These are phyloP conservation scores for Volutella citrinella DNA, from an alignment of 2,329 filamentous ascomycete species.

Conservation along the genomic window DNA sequence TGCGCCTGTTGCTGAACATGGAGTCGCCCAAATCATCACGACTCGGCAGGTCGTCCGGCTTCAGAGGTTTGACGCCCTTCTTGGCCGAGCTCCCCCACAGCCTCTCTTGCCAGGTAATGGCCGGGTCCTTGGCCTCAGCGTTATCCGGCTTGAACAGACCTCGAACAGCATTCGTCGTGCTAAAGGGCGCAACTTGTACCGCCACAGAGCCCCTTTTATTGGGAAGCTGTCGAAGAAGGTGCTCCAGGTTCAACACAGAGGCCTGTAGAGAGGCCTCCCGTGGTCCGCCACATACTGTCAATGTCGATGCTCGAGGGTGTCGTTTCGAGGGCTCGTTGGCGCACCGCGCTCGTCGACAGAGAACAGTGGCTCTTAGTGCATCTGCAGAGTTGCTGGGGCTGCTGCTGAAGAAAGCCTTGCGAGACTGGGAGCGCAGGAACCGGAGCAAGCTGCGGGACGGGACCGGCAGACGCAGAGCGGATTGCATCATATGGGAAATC, in stretches of 20 bases:
- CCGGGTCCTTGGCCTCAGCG: conserved; percentile 15
- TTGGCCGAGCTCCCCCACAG: conserved; percentile 42
- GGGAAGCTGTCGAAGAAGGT: too few species aligned
- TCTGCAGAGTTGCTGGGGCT: conserved; percentile 32
- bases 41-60: conserved; percentile 57
- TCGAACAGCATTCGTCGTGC: conserved; percentile 24
- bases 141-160: conserved; percentile 19
- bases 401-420: conserved; percentile 52
- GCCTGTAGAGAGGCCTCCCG: conserved; percentile 21
- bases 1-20: conserved; percentile 68
- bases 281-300: neutral
- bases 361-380: conserved; percentile 9
- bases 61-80: conserved; percentile 40
- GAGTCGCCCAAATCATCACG: conserved; percentile 55
- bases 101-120: conserved; percentile 45
- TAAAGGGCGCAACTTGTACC: too few species aligned
- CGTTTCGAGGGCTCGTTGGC: too few species aligned
- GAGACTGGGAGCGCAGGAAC: conserved; percentile 70
- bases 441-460: conserved; percentile 61
- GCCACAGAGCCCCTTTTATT: too few species aligned
- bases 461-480: conserved; percentile 40
- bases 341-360: conserved; percentile 19
- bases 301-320: too few species aligned
- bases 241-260: conserved; percentile 26
- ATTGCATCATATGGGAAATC: conserved; percentile 39